Evolutionary conservation across 1,284 basidiomycete species (phyloP), one percentile per base, ranked within the genome.

Genomic region (Rhizoctonia solani): DNA sequence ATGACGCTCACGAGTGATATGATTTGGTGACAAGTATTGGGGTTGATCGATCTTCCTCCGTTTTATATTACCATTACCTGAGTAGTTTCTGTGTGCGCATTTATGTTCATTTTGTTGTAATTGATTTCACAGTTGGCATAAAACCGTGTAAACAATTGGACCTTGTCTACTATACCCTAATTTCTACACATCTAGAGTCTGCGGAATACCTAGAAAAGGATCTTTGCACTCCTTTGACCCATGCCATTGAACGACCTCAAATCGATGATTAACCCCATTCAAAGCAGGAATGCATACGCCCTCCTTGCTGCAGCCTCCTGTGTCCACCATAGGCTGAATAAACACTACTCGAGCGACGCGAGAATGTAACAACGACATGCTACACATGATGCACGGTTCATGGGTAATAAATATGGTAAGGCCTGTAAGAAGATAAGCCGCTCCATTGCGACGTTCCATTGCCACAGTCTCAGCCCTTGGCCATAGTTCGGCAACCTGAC

Each of bases 331-430:
- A 0, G 90, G 84, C 37, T 84, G 75, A 23, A 95, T 74, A 74
- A 88, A 95, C 69, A 92, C 79, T 3, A 96, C 83, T 71, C 94
- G 89, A 71, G 90, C 87, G 59, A 96, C 92, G 21, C 95, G 84
- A 1, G 91, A 93, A 77, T 98, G 95, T 6, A 95, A 78, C 19
- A 98, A 79, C 1, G 93, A 92, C 95, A 98, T 98, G 71, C 87
- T 85, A 75, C 95, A 98, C 90, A 97, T 93, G 67, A 97, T 83
- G 73, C 95, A 98, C 1, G 95, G 95, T 73, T 98, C 95, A 76
- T 98, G 95, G 1, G 92, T 92, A 55, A 87, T 85, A 79, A 97
- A 97, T 23, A 97, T 79, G 1, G 87, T 86, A 27, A 88, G 82
- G 0, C 86, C 85, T 0, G 93, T 97, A 41, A 97, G 82, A 32